A percentile compares a stretch with the other conserved stretches of the same genome.
Evolutionary conservation across 2,329 filamentous ascomycete genomes (phyloP).

Genomic region (Alternaria incomplexa): DNA sequence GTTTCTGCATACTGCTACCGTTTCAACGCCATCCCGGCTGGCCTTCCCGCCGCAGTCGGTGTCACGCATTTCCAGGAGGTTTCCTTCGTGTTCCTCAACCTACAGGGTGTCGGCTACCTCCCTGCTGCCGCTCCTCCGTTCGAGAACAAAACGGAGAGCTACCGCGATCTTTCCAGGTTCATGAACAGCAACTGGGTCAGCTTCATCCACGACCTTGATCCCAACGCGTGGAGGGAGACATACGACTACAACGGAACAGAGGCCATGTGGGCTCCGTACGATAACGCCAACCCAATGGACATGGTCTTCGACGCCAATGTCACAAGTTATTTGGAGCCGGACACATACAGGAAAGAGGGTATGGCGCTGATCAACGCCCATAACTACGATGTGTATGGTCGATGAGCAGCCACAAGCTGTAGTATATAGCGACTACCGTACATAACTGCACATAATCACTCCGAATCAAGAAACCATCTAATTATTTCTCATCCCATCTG

Average conservation of each 20-base stretch:
- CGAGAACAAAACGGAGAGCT: slow-evolving; percentile 44
- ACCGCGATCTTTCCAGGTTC: slow-evolving; percentile 48
- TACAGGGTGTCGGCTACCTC: slow-evolving; percentile 50
- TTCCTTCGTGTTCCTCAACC: slow-evolving; percentile 56
- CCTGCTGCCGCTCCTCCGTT: slow-evolving; percentile 43
- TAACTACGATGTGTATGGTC: slow-evolving; percentile 11
- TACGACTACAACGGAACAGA: slow-evolving; percentile 24
- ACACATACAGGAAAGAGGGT: slow-evolving; percentile 53
- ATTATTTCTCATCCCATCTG: neutral
- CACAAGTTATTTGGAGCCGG: slow-evolving; percentile 48
- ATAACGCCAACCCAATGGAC: slow-evolving; percentile 43
- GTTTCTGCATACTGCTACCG: slow-evolving; percentile 66
- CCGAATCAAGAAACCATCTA: neutral
- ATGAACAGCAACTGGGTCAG: slow-evolving; percentile 56
- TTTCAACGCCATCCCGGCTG: slow-evolving; percentile 63
- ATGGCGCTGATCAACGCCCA: slow-evolving; percentile 52
- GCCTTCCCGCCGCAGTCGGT: slow-evolving; percentile 51
- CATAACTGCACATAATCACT: neutral
- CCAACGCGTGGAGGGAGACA: slow-evolving; percentile 31
- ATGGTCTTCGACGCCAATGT: slow-evolving; percentile 57
- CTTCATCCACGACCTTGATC: slow-evolving; percentile 52
- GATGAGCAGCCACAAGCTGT: neutral
- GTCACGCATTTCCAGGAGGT: slow-evolving; percentile 63
- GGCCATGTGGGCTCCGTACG: slow-evolving; percentile 52
- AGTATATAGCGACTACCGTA: neutral